Evolutionary conservation across 257 asterid species (phyloP).

Genomic region (Euphrasia confusa): DNA sequence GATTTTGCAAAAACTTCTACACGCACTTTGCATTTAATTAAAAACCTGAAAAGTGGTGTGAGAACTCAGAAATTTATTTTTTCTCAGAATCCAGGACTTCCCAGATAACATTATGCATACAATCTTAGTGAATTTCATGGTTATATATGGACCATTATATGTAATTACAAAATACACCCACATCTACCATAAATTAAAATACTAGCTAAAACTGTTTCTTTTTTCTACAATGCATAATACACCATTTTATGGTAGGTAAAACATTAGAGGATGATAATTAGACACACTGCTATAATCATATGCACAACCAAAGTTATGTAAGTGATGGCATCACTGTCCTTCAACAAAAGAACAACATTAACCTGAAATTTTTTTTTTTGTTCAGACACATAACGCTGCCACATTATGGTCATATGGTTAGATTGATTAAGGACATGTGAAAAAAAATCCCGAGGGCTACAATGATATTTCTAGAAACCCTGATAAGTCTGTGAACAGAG

Average conservation of each 20-base stretch:
- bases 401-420: conserved; percentile 1
- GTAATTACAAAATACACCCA: conserved; percentile 6
- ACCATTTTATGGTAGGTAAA: not conserved
- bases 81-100: not conserved
- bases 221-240: not conserved
- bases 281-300: not conserved
- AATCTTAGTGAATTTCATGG: not conserved
- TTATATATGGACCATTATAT: not conserved
- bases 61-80: not conserved
- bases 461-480: not conserved
- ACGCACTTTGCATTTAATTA: conserved; percentile 19
- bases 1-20: conserved; percentile 23
- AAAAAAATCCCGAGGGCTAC: not conserved
- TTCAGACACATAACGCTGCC: not conserved
- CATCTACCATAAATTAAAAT: conserved; percentile 8
- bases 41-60: conserved; percentile 25
- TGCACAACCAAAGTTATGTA: not conserved
- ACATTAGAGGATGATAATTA: not conserved
- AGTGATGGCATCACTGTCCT: not conserved
- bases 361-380: not conserved
- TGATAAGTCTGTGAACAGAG: not conserved
- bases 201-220: conserved; percentile 2
- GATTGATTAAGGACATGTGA: not conserved
- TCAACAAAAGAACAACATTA: not conserved
- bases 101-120: not conserved